phyloP scores from a whole-genome alignment of 352 stramenopile genomes.

The Thraustochytrium striatum region DNA sequence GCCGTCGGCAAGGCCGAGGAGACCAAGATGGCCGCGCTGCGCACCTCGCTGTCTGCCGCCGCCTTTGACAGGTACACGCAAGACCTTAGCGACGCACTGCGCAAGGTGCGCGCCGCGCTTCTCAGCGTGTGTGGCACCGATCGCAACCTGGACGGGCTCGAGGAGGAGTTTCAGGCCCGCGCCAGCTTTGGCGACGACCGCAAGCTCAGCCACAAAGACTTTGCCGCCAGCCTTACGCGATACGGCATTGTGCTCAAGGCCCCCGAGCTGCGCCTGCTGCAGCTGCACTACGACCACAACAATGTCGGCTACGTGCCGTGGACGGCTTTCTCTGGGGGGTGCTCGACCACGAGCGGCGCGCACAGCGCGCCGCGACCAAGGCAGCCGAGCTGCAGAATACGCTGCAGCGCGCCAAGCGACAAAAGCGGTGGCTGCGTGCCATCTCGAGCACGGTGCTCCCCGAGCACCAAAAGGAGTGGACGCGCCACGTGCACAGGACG shows the following conservation, averaged over 20 bases:
- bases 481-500: constrained; percentile 11
- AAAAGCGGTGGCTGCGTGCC: constrained; percentile 6
- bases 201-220: constrained; percentile 12
- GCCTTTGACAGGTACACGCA: constrained; percentile 14
- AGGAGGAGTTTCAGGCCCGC: background rate
- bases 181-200: constrained; percentile 38
- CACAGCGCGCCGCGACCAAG: background rate
- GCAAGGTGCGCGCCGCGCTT: constrained; percentile 12
- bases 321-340: constrained; percentile 34
- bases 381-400: background rate
- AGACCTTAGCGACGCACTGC: constrained; percentile 17
- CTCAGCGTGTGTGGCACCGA: constrained; percentile 29
- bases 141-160: constrained; percentile 11
- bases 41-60: background rate
- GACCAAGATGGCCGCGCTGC: background rate
- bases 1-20: too few relatives aligned
- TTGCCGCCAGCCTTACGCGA: background rate
- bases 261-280: background rate
- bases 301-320: background rate
- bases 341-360: background rate
- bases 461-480: constrained; percentile 24
- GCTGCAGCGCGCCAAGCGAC: background rate
- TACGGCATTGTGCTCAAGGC: constrained; percentile 26
- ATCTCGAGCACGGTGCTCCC: background rate
- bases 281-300: constrained; percentile 7